Base-by-base conservation (phyloP, 345 rosid genomes). In the Dipteronia dyeriana region DNA sequence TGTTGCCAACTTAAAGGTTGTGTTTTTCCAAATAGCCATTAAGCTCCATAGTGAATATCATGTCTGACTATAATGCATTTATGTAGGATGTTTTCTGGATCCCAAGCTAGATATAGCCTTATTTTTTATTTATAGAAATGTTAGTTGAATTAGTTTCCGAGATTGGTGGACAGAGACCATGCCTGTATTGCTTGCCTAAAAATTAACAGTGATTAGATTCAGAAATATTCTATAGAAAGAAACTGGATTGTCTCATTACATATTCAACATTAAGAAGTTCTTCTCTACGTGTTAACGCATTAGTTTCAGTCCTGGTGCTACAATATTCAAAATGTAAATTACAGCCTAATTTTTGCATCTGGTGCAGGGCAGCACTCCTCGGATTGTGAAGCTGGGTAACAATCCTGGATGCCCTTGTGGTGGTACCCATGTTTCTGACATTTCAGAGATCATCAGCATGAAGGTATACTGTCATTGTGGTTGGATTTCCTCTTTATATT, bases 381-480 rank as follows among this genome's bases (percentile, higher is more conserved):
- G 97, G 56, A 84, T 92, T 80, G 80, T 90, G 81, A 88, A 79
- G 82, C 64, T 94, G 77, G 97, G 97, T 54, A 82, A 83, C 82
- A 81, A 63, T 80, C 85, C 85, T n/a, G 92, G 97, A 11, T 87
- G 97, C 81, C 96, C 98, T 2, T 94, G 97, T 79, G 97, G 98
- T 38, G 97, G 97, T 16, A 94, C 98, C 25, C 98, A 92, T 87
- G 95, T 94, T 73, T 70, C 86, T 72, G 91, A 90, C 79, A 79
- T 92, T 68, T 88, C 92, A 47, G 97, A 94, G 78, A 89, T 94
- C 80, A 60, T 68, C 57, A 86, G 88, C 80, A 57, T 94, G 84
- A 91, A 90, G 92, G 97, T 90, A 85, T 20, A 75, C 25, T 7
- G 13, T 64, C 69, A 39, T 12, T n/a, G 75, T 68, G 76, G 69